Evolutionary conservation across 148 eudicot genomes (phyloP), one percentile per base, ranked within the genome.

Genomic region (Camellia granthamiana): DNA sequence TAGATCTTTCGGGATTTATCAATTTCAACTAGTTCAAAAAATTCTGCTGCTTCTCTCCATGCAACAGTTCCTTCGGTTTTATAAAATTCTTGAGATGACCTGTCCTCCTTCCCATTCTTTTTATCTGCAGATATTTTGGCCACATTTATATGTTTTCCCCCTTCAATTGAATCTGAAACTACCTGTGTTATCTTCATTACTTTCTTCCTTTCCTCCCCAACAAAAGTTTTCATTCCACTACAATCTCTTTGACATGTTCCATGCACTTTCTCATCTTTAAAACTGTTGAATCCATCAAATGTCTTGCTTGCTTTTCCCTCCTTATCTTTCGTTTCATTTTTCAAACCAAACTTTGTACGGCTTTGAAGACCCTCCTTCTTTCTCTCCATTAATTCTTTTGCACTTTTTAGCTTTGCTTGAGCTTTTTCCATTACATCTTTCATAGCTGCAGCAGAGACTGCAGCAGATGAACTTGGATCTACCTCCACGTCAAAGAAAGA

Each of bases 401-500:
- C 90, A 84, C 81, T 89, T 84, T 79, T 87, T 41, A 89, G 88
- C 81, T 91, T 91, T 58, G 81, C 85, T 84, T 91, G 86, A 84
- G 95, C 92, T 80, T 83, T 91, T 81, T 86, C 86, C 91, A 89
- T 89, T 69, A 85, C 94, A 83, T 90, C 90, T 86, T 87, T 89
- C 85, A 91, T 88, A 51, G 91, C 90, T 65, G 90, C 92, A 85
- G 85, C 88, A 61, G 88, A 81, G 79, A 84, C 83, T 0, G 82
- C 79, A 70, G 87, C 85, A 78, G 90, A 88, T 60, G 87, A 78
- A 71, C 86, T 76, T 74, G 89, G 88, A 85, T 91, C 92, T 49
- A 87, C 82, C 82, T 92, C 93, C 83, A 92, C 93, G 83, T 93
- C 97, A 91, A 86, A 89, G 80, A 81, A 92, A 82, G 87, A 84